Conservation (phyloP, 2,329 filamentous ascomycete genomes). For the Pseudogymnoascus sp. region DNA sequence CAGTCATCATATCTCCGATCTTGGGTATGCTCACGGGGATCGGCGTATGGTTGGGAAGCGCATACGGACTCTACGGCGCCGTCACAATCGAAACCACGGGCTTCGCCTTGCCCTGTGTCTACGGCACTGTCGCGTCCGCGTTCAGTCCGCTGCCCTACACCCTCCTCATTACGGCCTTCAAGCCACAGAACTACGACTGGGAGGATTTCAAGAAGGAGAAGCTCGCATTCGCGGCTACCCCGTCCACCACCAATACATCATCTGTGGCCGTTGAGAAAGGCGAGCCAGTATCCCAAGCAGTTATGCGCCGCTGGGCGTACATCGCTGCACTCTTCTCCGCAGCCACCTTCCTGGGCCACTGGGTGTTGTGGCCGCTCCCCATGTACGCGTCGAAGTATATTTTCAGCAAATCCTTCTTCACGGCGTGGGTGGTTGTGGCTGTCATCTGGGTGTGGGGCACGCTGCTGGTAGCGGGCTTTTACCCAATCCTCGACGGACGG, state of each 20-base stretch:
- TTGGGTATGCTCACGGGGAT: slow-evolving; percentile 43
- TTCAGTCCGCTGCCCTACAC: slow-evolving; percentile 37
- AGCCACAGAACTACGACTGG: slow-evolving; percentile 32
- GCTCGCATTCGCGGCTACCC: slow-evolving; percentile 29
- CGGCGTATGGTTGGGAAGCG: slow-evolving; percentile 43
- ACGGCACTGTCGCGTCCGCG: slow-evolving; percentile 42
- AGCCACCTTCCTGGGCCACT: slow-evolving; percentile 44
- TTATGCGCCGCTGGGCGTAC: slow-evolving; percentile 35
- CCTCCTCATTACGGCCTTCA: slow-evolving; percentile 37
- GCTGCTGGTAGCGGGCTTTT: slow-evolving; percentile 41
- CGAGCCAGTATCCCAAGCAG: slow-evolving; percentile 21
- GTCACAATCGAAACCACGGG: slow-evolving; percentile 42
- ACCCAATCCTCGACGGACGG: slow-evolving; percentile 30
- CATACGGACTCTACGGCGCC: slow-evolving; percentile 37
- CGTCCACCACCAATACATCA: slow-evolving; percentile 21
- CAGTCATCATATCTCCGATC: slow-evolving; percentile 42
- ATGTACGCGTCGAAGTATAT: slow-evolving; percentile 46
- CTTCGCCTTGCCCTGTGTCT: slow-evolving; percentile 41
- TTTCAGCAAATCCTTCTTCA: slow-evolving; percentile 40
- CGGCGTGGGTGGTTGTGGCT: slow-evolving; percentile 41
- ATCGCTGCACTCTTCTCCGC: slow-evolving; percentile 39
- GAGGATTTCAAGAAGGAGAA: slow-evolving; percentile 33
- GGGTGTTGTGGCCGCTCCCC: slow-evolving; percentile 46
- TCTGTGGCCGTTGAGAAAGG: slow-evolving; percentile 23
- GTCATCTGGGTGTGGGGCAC: slow-evolving; percentile 47